phyloP scores from a whole-genome alignment of 345 rosid species.

The Microcos paniculata region DNA sequence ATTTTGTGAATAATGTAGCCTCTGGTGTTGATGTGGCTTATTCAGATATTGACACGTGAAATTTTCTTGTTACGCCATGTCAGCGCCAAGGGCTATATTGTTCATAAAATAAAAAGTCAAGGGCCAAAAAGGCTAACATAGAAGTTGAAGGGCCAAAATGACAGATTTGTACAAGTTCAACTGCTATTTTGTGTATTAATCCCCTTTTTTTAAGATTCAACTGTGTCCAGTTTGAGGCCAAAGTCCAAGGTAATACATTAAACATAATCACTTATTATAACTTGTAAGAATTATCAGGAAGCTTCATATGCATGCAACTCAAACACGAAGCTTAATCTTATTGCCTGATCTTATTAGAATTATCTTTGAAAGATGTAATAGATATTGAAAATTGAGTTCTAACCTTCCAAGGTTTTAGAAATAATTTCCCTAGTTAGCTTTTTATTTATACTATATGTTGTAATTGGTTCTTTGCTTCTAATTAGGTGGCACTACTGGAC shows the following conservation, averaged over 20 bases:
- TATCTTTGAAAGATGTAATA: slow-evolving; percentile 4
- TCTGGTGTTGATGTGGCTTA: too few species aligned
- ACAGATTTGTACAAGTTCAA: too few species aligned
- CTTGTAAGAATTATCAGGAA: not conserved
- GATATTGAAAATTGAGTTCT: not conserved
- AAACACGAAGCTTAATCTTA: not conserved
- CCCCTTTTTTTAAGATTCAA: not conserved
- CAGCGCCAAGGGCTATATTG: too few species aligned
- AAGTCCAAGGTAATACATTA: not conserved
- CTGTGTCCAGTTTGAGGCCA: not conserved
- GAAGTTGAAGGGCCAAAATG: too few species aligned
- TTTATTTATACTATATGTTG: not conserved
- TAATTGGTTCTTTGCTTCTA: slow-evolving; percentile 1
- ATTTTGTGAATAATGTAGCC: too few species aligned
- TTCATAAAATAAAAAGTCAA: too few species aligned
- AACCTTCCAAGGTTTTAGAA: not conserved
- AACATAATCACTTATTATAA: not conserved
- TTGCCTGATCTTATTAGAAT: not conserved
- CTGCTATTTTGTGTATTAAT: too few species aligned
- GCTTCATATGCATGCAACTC: not conserved
- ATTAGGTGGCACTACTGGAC: not conserved
- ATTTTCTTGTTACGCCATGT: too few species aligned
- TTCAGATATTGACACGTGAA: too few species aligned
- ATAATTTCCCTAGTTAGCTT: not conserved
- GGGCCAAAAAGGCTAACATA: too few species aligned